Percentiles rank a stretch among this genome's conserved stretches.
Conservation (phyloP, 768 basidiomycete genomes). For the Cystofilobasidium macerans region DNA sequence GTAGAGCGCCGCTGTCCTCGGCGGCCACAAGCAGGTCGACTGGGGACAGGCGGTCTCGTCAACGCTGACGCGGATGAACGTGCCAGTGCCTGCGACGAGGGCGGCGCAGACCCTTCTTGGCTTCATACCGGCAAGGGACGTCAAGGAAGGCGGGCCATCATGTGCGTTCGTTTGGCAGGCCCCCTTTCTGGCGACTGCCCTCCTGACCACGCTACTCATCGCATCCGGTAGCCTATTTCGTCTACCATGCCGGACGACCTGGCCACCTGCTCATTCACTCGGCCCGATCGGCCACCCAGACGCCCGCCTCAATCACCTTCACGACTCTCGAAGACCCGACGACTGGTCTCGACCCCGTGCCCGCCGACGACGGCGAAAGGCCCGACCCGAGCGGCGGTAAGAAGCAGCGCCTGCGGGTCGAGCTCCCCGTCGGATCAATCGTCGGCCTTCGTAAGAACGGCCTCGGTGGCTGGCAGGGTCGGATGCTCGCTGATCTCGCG, state of each 20-base stretch:
- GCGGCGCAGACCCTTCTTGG: conserved; percentile 13
- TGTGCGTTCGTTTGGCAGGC: conserved; percentile 6
- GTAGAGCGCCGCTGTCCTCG: conserved; percentile 16
- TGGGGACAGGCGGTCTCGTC: not conserved
- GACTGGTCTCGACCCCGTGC: not conserved
- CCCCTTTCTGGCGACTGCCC: too few species aligned
- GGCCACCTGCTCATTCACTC: conserved; percentile 23
- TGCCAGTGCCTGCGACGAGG: conserved; percentile 1
- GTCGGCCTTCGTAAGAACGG: conserved; percentile 8
- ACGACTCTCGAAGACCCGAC: conserved; percentile 6
- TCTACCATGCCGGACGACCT: conserved; percentile 11
- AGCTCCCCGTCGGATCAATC: conserved; percentile 10
- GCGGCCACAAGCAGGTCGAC: conserved; percentile 24
- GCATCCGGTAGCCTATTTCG: conserved; percentile 17
- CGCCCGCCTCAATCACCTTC: conserved; percentile 13
- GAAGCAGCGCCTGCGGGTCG: conserved; percentile 4
- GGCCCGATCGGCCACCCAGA: not conserved
- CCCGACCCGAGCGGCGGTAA: not conserved
- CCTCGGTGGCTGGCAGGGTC: conserved; percentile 18
- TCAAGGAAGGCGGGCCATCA: conserved; percentile 9
- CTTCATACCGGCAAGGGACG: conserved; percentile 3
- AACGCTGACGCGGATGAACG: conserved; percentile 4
- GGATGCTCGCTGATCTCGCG: conserved; percentile 5
- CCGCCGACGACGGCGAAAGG: not conserved
- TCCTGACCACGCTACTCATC: too few species aligned